Evolutionary conservation across 345 rosid species (phyloP).

Genomic region (Syzygium grande): DNA sequence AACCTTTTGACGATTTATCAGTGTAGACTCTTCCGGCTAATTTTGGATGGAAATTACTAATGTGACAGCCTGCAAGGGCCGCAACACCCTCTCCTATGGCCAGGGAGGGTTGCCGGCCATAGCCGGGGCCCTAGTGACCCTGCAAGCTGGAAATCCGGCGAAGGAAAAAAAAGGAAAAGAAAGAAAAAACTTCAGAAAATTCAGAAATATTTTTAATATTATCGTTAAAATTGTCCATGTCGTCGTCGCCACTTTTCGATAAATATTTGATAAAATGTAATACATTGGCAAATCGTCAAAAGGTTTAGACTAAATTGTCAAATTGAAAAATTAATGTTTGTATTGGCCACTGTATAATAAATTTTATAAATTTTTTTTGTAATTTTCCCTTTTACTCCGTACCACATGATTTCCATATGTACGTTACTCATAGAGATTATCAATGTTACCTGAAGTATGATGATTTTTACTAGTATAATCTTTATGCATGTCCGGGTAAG

Average conservation of each 20-base stretch:
- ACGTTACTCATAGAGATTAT: background rate
- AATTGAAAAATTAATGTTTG: background rate
- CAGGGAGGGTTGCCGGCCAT: rapidly evolving
- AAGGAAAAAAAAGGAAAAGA: background rate
- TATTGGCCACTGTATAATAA: background rate
- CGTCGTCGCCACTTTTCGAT: too few species aligned
- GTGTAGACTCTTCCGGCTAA: background rate
- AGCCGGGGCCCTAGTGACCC: rapidly evolving
- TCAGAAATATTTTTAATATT: background rate
- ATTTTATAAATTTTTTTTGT: background rate
- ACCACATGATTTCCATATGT: background rate
- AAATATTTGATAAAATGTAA: background rate
- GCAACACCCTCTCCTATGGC: background rate
- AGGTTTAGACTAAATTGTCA: background rate
- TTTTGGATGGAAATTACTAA: background rate
- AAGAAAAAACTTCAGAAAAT: background rate
- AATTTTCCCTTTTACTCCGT: background rate
- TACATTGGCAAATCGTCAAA: background rate
- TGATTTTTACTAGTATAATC: background rate
- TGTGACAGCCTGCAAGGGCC: rapidly evolving
- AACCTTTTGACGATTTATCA: rapidly evolving
- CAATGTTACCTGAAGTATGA: background rate
- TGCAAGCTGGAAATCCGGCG: background rate
- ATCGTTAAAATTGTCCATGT: background rate
- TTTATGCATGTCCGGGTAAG: background rate